Conservation (phyloP, 768 basidiomycete genomes). For the Peribolospora kevripleyi region DNA sequence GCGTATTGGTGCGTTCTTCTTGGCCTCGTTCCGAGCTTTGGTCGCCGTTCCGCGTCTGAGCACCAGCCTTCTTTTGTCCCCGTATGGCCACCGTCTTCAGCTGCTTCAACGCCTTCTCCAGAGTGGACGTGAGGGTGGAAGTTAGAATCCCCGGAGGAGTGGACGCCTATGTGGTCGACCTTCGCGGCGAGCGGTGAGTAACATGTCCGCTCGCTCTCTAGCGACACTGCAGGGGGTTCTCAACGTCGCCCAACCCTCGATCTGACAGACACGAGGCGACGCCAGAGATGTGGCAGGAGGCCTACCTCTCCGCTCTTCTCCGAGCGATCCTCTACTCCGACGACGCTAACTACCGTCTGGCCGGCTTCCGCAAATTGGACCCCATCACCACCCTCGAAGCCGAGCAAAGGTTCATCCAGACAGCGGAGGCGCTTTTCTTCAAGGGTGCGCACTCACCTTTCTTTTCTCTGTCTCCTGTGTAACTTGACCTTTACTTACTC, state of each 20-base stretch:
- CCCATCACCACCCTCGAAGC: conserved; percentile 74
- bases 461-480: neutral
- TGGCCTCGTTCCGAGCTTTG: neutral
- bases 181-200: conserved; percentile 72
- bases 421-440: conserved; percentile 63
- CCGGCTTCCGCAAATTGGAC: conserved; percentile 84
- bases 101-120: conserved; percentile 78
- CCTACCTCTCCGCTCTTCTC: conserved; percentile 76
- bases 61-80: neutral
- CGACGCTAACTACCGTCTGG: conserved; percentile 69
- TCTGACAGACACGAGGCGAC: conserved; percentile 57
- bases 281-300: conserved; percentile 85
- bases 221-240: neutral
- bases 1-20: conserved; percentile 52
- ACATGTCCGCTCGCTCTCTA: neutral
- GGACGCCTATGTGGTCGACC: conserved; percentile 71
- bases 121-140: conserved; percentile 88
- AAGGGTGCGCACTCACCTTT: conserved; percentile 34
- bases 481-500: neutral
- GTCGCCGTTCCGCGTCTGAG: neutral
- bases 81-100: neutral
- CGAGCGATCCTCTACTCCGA: conserved; percentile 87
- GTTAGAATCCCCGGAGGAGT: conserved; percentile 98
- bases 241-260: neutral
- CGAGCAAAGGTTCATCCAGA: conserved; percentile 70